Evolutionary conservation across 2,329 filamentous ascomycete genomes (phyloP).

Genomic region (Hypoxylon sp.): DNA sequence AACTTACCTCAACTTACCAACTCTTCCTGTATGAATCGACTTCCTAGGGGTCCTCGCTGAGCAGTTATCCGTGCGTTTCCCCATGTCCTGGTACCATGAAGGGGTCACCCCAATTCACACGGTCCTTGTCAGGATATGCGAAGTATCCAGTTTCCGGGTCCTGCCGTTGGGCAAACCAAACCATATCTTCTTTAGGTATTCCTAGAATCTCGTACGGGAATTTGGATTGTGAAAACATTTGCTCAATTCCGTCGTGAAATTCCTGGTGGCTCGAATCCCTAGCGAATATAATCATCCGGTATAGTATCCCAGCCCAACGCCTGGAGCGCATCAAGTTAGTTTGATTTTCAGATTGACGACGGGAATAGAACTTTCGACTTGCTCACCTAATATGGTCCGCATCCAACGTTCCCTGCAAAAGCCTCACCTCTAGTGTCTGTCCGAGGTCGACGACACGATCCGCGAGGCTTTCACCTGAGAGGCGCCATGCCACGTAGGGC

Average conservation of each 20-base stretch:
- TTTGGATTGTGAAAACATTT: neutral
- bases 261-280: conserved; percentile 58
- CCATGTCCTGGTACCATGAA: conserved; percentile 44
- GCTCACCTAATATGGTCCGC: conserved; percentile 43
- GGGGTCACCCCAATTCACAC: conserved; percentile 39
- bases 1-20: neutral
- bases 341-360: neutral
- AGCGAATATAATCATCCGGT: conserved; percentile 36
- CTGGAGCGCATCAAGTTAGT: conserved; percentile 21
- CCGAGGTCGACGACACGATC: no score
- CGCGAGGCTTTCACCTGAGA: conserved; percentile 9
- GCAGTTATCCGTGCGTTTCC: conserved; percentile 26
- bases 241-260: conserved; percentile 17
- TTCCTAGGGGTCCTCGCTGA: neutral
- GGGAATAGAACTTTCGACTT: neutral
- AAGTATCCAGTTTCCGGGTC: conserved; percentile 24
- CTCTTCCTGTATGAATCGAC: neutral
- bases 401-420: conserved; percentile 49
- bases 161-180: conserved; percentile 22
- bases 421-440: conserved; percentile 45
- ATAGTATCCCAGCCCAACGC: conserved; percentile 42
- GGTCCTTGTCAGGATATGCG: conserved; percentile 62
- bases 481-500: conserved; percentile 18
- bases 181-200: conserved; percentile 3
- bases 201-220: conserved; percentile 3